These are phyloP conservation scores for Pachyrhizus erosus DNA, from an alignment of 306 rosid genomes.

Conservation along the genomic window DNA sequence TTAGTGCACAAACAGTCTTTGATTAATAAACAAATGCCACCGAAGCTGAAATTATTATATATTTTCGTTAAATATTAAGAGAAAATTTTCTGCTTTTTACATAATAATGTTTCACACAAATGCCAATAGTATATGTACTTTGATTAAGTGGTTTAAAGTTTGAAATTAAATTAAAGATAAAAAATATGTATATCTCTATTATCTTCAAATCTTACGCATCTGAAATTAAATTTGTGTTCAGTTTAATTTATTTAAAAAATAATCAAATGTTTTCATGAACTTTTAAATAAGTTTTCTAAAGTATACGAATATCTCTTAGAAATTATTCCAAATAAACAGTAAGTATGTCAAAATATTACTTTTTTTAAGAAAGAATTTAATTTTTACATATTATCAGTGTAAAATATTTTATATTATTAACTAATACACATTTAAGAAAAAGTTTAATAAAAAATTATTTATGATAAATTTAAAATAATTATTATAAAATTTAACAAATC, in stretches of 20 bases:
- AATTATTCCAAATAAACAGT: not conserved
- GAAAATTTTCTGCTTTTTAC: too few relatives aligned
- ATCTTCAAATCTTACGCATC: not conserved
- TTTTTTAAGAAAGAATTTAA: not conserved
- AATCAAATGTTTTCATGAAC: not conserved
- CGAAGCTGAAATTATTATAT: too few relatives aligned
- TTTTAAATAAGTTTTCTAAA: too few relatives aligned
- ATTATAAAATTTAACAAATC: too few relatives aligned
- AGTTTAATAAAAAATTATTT: too few relatives aligned
- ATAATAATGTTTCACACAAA: too few relatives aligned
- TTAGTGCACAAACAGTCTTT: not conserved
- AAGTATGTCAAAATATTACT: not conserved
- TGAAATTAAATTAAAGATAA: not conserved
- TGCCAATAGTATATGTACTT: too few relatives aligned
- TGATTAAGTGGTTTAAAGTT: too few relatives aligned
- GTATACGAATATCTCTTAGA: not conserved
- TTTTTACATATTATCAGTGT: not conserved
- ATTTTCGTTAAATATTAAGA: too few relatives aligned
- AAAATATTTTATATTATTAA: too few relatives aligned
- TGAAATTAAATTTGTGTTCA: not conserved
- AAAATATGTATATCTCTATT: not conserved
- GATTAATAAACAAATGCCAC: not conserved
- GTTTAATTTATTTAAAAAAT: not conserved
- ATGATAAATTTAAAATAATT: too few relatives aligned
- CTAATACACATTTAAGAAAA: too few relatives aligned